These are phyloP conservation scores for Dunaliella sp. DNA, from an alignment of 139 green algal genomes.

Conservation along the genomic window DNA sequence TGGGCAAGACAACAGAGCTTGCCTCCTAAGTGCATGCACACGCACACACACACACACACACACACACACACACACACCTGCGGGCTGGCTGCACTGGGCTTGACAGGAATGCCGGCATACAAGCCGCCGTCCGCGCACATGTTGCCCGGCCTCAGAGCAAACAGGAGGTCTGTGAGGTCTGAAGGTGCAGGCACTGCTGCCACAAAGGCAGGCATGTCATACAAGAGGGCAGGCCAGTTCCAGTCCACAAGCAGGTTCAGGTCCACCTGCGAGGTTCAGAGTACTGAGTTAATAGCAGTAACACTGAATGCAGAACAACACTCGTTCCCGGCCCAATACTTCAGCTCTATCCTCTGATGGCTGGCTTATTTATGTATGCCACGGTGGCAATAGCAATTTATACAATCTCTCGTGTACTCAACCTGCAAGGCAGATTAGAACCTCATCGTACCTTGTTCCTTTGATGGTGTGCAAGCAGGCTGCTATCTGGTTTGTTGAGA, in stretches of 20 bases:
- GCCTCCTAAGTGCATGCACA: background rate
- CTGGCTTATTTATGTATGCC: no score
- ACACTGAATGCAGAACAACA: no score
- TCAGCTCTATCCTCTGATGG: no score
- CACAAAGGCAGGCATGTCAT: constrained; percentile 33
- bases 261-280: constrained; percentile 82
- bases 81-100: background rate
- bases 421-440: no score
- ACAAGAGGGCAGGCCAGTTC: constrained; percentile 73
- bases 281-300: no score
- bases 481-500: no score
- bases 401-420: no score
- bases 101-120: constrained; percentile 54
- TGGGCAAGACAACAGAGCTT: no score
- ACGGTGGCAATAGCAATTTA: no score
- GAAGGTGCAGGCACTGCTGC: constrained; percentile 39
- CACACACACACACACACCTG: background rate
- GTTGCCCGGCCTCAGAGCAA: constrained; percentile 53
- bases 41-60: background rate
- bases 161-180: constrained; percentile 80
- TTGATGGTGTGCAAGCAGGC: no score
- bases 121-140: constrained; percentile 51
- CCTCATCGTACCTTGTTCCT: no score
- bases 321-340: no score
- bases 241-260: constrained; percentile 91